Percentiles rank a stretch among this genome's conserved stretches.
These are phyloP conservation scores for Fusarium sp. DNA, from an alignment of 2,329 filamentous ascomycete genomes.

Conservation along the genomic window DNA sequence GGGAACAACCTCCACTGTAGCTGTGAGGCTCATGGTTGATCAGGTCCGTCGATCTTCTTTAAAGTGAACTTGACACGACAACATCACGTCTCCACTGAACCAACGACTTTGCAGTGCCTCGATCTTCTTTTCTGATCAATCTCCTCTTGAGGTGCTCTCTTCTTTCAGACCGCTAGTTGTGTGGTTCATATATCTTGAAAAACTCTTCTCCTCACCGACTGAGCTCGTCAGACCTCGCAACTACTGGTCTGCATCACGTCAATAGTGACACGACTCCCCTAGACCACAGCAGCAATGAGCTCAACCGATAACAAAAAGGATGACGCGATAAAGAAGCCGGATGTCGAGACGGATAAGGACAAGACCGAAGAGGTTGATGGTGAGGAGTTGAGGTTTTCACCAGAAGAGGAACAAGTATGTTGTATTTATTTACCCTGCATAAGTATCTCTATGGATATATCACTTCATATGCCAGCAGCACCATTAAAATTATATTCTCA, in stretches of 20 bases:
- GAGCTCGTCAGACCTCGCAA: not conserved
- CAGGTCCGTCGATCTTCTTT: not conserved
- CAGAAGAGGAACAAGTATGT: conserved; percentile 69
- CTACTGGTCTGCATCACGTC: not conserved
- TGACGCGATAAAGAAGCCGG: not conserved
- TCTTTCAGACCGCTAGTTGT: not conserved
- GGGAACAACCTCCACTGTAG: conserved; percentile 8
- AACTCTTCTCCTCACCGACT: not conserved
- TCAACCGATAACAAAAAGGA: conserved; percentile 6
- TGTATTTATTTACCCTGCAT: not conserved
- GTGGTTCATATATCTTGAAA: not conserved
- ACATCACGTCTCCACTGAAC: not conserved
- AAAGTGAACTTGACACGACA: not conserved
- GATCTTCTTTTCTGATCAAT: too few relatives aligned
- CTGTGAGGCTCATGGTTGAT: conserved; percentile 10
- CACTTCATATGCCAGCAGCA: not conserved
- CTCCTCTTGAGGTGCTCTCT: not conserved
- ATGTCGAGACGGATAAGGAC: not conserved
- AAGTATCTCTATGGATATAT: not conserved
- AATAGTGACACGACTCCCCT: not conserved
- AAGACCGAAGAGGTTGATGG: conserved; percentile 22
- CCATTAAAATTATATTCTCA: not conserved
- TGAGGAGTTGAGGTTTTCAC: conserved; percentile 57
- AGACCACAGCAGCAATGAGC: conserved; percentile 1
- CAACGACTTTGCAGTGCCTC: too few relatives aligned